Conservation (phyloP, 225 moss, liverwort and hornwort genomes). For the Ulota crispa region DNA sequence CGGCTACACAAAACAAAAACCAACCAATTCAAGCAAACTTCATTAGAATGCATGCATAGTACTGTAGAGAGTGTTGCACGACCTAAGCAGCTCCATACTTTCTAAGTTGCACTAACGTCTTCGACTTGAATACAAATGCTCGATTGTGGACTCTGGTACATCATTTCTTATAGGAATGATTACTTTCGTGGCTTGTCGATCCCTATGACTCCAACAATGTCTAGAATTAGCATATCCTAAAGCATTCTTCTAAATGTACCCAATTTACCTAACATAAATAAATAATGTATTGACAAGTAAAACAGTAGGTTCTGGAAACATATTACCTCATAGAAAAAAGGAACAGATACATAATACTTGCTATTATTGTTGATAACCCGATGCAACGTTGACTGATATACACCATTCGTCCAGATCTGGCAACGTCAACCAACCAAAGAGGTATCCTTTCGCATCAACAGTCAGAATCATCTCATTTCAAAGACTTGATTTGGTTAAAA, state of each 20-base stretch:
- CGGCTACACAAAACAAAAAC: constrained; percentile 57
- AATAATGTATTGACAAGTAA: neutral
- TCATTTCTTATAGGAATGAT: neutral
- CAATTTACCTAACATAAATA: constrained; percentile 6
- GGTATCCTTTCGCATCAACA: constrained; percentile 9
- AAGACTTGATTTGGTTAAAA: neutral
- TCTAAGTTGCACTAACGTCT: neutral
- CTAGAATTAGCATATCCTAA: neutral
- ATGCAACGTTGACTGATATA: constrained; percentile 81
- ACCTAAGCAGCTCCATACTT: neutral
- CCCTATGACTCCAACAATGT: neutral
- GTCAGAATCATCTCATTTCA: neutral
- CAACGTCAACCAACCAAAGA: constrained; percentile 11
- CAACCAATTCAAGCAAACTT: constrained; percentile 14
- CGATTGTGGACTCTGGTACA: constrained; percentile 1
- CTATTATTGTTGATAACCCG: constrained; percentile 73
- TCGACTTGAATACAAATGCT: neutral
- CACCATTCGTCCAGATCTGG: constrained; percentile 95
- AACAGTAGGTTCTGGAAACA: neutral
- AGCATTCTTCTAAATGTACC: neutral
- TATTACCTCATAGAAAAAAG: constrained; percentile 97
- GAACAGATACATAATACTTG: constrained; percentile 82
- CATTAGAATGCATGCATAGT: neutral
- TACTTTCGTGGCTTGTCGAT: neutral
- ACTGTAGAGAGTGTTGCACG: neutral